These are phyloP conservation scores for Peronosclerospora sorghi DNA, from an alignment of 352 stramenopile genomes.

Conservation along the genomic window DNA sequence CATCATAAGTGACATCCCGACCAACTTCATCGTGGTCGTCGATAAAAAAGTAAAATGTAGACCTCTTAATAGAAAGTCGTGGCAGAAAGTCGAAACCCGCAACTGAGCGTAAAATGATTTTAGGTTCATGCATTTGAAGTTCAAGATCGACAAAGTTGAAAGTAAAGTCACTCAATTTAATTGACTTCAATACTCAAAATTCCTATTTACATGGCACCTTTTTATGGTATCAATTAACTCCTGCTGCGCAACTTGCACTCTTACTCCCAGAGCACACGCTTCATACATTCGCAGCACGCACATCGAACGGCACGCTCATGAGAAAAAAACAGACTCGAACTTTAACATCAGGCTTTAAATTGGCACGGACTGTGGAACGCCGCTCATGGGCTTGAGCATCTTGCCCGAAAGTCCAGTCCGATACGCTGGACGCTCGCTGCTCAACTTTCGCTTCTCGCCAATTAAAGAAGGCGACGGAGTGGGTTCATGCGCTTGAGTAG, in stretches of 20 bases:
- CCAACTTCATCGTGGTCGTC: neutral
- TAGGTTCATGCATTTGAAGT: neutral
- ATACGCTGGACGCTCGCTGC: slow-evolving; percentile 26
- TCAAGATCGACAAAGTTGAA: neutral
- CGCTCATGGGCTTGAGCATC: slow-evolving; percentile 31
- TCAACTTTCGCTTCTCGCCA: slow-evolving; percentile 43
- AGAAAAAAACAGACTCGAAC: slow-evolving; percentile 18
- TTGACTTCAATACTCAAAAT: slow-evolving; percentile 21
- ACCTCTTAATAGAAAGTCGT: neutral
- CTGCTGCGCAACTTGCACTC: slow-evolving; percentile 8
- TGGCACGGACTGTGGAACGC: slow-evolving; percentile 24
- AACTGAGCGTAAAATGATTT: slow-evolving; percentile 4
- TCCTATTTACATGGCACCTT: slow-evolving; percentile 21
- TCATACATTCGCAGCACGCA: slow-evolving; percentile 17
- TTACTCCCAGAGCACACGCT: slow-evolving; percentile 16
- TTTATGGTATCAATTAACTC: too few relatives aligned
- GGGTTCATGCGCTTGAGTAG: slow-evolving; percentile 8
- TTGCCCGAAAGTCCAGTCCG: slow-evolving; percentile 23
- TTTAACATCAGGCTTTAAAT: slow-evolving; percentile 23
- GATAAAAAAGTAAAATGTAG: neutral
- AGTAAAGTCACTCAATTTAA: slow-evolving; percentile 4
- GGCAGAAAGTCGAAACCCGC: neutral
- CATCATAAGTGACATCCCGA: slow-evolving; percentile 9
- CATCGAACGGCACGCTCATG: slow-evolving; percentile 14
- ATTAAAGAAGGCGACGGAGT: slow-evolving; percentile 5